Evolutionary conservation across 2,329 filamentous ascomycete species (phyloP), one percentile per base, ranked within the genome.

Genomic region (Exophiala sideris): DNA sequence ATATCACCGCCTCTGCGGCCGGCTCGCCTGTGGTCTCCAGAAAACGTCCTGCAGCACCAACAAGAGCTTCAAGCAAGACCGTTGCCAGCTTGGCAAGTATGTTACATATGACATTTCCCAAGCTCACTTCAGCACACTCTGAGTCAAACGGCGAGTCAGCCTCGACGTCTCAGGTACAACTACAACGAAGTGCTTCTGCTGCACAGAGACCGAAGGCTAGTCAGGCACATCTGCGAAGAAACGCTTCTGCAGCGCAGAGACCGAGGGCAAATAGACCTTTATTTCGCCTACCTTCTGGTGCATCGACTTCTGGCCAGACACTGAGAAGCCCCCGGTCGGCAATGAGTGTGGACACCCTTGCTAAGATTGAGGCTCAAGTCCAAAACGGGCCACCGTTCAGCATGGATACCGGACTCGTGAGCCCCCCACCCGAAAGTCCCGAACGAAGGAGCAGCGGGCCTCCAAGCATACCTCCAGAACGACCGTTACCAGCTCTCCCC

Each of bases 341-440:
- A n/a, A 59, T 50, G 35, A 61, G 58, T 39, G 56, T 38, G 7
- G 56, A 61, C 40, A 61, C 58, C 21, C 48, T 61, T 6, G 41
- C 53, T 7, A 48, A 44, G 38, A 61, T 61, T n/a, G 58, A 61
- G 45, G 53, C 56, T 20, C 52, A 60, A 41, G 45, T 60, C 16
- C 52, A 53, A 32, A 36, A 32, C 33, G 32, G 16, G 14, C 33
- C 21, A 12, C 33, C n/a, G 39, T 18, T 21, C 20, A 29, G 5
- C 11, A 14, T 32, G 5, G 20, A 42, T 7, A 11, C 35, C 5
- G 35, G 35, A 16, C 5, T 18, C 5, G 38, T 39, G 14, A 46
- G 44, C 7, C 18, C 36, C 10, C 18, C 48, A 5, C 16, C 32
- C 16, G 35, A 14, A 11, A 48, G 32, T 29, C 46, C 57, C 3